Evolutionary conservation across 306 rosid genomes (phyloP), one percentile per base, ranked within the genome.

Genomic region (Biancaea sappan): DNA sequence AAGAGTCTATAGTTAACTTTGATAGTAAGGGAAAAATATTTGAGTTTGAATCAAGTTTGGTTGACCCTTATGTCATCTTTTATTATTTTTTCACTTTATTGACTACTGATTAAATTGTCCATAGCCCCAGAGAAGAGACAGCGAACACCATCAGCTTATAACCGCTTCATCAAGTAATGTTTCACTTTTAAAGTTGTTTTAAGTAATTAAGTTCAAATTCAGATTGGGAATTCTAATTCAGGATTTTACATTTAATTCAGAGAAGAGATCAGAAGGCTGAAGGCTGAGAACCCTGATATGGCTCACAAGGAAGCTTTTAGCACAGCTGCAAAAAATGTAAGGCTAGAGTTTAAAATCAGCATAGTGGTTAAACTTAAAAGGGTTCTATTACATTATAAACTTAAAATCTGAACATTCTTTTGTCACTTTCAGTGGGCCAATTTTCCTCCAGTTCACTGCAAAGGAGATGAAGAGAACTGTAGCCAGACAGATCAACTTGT

Each of bases 71-170:
- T 13, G 75, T 71, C 14, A n/a, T n/a, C 29, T 44, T 18, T 47
- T 50, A 21, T 54, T 18, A 24, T 7, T 37, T 46, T 34, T 0
- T 66, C 59, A 50, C 29, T 58, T 47, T 53, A 21, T 9, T 10
- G 2, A 22, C 59, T 78, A 72, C 50, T 63, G 57, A 52, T 34
- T 79, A 75, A 15, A 58, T 60, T 65, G 15, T 57, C 24, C 63
- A 70, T 76, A 91, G 98, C 97, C 40, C 97, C 98, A 14, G 97
- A 91, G 88, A 94, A 90, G 84, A 91, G 97, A 80, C 94, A 94
- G 69, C 44, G 98, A 89, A 90, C 97, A 66, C 98, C 98, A 9
- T 91, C 98, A 68, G 98, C 98, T 35, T 94, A 94, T 74, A 94
- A 94, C 83, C 81, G 86, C 41, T 91, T 94, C 86, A 91, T 94